Base-by-base conservation (phyloP, 345 rosid species). In the Eucalyptus pauciflora region DNA sequence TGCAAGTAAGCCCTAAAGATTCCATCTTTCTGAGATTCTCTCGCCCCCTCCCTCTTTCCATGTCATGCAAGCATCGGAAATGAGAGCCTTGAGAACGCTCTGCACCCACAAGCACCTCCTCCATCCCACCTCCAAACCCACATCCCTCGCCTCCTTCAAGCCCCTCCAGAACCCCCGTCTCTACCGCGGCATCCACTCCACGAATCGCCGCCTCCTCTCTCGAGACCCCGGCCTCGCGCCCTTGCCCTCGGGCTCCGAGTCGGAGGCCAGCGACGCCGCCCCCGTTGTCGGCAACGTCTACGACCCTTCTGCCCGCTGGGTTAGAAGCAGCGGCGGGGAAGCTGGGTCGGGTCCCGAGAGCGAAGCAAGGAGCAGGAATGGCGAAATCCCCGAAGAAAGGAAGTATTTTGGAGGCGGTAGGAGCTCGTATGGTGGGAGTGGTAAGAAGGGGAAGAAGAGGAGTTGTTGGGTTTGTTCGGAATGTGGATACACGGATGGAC, bases 401-500 rank as follows among this genome's bases (percentile, higher is more conserved):
- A 60, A 31, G 33, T 11, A 79, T 81, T 46, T 31, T 24, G 89
- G 86, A 45, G 50, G 37, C 29, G 87, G 85, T 56, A 62, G 90
- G 76, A 50, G 52, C 24, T 58, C 37, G 48, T 16, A 54, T 86
- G 27, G 43, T n/a, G 88, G 88, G 86, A 52, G 87, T 43, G 52
- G 87, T 37, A 96, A 93, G 90, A 94, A 94, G 37, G 92, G 94
- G 91, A 91, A 89, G 89, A 89, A 37, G 71, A 94, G 89, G 87
- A 86, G 60, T 41, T 87, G 60, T 60, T 97, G 96, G 95, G 99
- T 97, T 71, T 97, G 98, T 87, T 90, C 91, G n/a, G 86, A 87
- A 67, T 97, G 99, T 86, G 99, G 99, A n/a, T 71, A 92, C 69
- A 52, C 94, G 15, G 95, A 95, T 1, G 98, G 96, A 16, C 98